Conservation (phyloP, 345 rosid genomes). For the Citrus sp. region DNA sequence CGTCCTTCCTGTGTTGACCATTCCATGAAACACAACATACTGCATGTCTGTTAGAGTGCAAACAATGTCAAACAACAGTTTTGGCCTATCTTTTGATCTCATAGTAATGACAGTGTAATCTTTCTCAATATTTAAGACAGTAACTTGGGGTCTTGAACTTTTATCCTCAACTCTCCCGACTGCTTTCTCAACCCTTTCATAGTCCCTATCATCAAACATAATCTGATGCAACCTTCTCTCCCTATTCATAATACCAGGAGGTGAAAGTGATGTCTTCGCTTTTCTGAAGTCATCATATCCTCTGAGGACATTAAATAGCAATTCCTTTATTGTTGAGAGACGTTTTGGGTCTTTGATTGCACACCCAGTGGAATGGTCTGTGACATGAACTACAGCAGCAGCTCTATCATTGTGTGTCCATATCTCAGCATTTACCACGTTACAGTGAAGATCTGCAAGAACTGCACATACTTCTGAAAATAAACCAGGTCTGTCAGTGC, state of each 20-base stretch:
- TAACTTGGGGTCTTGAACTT: conserved; percentile 57
- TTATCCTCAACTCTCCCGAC: conserved; percentile 34
- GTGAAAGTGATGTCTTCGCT: conserved; percentile 59
- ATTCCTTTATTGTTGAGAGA: conserved; percentile 57
- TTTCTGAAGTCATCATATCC: conserved; percentile 52
- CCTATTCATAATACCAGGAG: conserved; percentile 53
- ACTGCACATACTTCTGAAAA: conserved; percentile 91
- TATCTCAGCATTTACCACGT: conserved; percentile 81
- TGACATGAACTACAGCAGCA: conserved; percentile 83
- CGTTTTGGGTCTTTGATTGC: conserved; percentile 63
- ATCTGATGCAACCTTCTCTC: conserved; percentile 93
- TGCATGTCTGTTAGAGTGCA: conserved; percentile 96
- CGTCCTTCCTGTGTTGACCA: conserved; percentile 61
- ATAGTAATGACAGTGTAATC: conserved; percentile 80
- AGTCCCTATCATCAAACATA: conserved; percentile 91
- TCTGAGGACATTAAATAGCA: conserved; percentile 66
- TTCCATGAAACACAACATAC: conserved; percentile 85
- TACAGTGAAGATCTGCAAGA: conserved; percentile 76
- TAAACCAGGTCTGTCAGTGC: conserved; percentile 83
- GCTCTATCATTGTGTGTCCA: conserved; percentile 97
- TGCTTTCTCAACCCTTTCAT: conserved; percentile 54
- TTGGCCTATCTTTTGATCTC: conserved; percentile 84
- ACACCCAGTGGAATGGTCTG: conserved; percentile 50
- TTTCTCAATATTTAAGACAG: conserved; percentile 66
- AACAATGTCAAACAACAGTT: conserved; percentile 74